Conservation (phyloP, 257 asterid species). For the Lycium barbarum region DNA sequence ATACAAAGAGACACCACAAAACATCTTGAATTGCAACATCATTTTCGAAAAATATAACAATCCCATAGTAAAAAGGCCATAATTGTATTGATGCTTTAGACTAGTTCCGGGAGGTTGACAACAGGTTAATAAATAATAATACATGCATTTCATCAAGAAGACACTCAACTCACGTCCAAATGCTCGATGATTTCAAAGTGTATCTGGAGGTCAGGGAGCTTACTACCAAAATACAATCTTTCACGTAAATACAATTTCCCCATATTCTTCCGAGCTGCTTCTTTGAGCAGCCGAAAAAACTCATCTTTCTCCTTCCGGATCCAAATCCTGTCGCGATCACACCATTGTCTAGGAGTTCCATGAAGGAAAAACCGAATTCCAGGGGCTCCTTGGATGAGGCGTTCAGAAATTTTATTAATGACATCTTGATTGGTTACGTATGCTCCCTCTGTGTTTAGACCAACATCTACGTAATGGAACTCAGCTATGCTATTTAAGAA, state of each 20-base stretch:
- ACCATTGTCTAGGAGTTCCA: conserved; percentile 97
- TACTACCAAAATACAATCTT: conserved; percentile 74
- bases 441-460: conserved; percentile 81
- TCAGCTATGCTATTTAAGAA: conserved; percentile 78
- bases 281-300: conserved; percentile 66
- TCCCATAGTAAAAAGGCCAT: background rate
- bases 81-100: background rate
- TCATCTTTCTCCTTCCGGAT: conserved; percentile 76
- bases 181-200: conserved; percentile 84
- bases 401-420: conserved; percentile 59
- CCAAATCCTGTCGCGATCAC: conserved; percentile 74
- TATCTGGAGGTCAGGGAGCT: conserved; percentile 75
- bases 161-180: conserved; percentile 67
- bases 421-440: conserved; percentile 69
- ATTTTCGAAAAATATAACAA: background rate
- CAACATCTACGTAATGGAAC: conserved; percentile 92
- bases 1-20: background rate
- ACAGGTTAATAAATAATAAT: background rate
- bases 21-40: conserved; percentile 13
- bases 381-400: conserved; percentile 48
- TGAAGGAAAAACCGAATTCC: conserved; percentile 76
- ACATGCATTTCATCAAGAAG: background rate
- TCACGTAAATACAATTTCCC: conserved; percentile 74
- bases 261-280: conserved; percentile 56
- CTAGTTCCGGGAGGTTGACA: conserved; percentile 11